Evolutionary conservation across 2,329 filamentous ascomycete species (phyloP).

Genomic region (Zasmidium cellare): DNA sequence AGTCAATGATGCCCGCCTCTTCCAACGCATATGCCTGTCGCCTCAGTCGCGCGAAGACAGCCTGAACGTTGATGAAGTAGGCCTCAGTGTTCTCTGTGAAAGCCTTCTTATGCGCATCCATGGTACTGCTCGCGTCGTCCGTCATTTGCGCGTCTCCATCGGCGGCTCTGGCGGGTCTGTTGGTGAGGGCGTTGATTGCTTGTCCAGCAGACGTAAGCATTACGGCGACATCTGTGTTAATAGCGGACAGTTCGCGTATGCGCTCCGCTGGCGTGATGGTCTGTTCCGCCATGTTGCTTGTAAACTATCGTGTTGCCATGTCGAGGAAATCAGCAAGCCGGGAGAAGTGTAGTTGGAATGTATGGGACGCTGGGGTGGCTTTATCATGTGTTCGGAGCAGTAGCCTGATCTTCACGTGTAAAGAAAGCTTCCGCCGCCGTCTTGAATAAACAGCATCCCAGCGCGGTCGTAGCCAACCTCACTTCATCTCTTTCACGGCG

Average conservation of each 20-base stretch:
- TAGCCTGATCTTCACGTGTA: no score
- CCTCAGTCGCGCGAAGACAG: constrained; percentile 71
- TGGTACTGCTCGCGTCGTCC: constrained; percentile 43
- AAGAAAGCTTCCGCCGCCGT: no score
- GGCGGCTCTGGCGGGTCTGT: constrained; percentile 40
- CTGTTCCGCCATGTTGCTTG: constrained; percentile 10
- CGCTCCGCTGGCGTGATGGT: constrained; percentile 69
- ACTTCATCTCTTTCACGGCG: constrained; percentile 8
- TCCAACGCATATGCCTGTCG: constrained; percentile 77
- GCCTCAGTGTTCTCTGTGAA: constrained; percentile 57
- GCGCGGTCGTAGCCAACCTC: no score
- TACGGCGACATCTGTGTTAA: constrained; percentile 63
- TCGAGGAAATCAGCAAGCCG: not conserved
- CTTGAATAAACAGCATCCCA: no score
- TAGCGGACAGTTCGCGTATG: constrained; percentile 75
- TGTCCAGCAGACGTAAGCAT: constrained; percentile 61
- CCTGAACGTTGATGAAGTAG: constrained; percentile 73
- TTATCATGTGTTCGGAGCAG: no score
- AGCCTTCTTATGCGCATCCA: constrained; percentile 57
- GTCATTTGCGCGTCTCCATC: constrained; percentile 29
- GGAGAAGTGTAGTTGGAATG: not conserved
- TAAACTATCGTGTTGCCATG: not conserved
- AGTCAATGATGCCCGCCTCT: constrained; percentile 71
- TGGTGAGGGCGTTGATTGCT: constrained; percentile 64
- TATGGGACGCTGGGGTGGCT: not conserved